These are phyloP conservation scores for Laguncularia racemosa DNA, from an alignment of 345 rosid genomes.

Conservation along the genomic window DNA sequence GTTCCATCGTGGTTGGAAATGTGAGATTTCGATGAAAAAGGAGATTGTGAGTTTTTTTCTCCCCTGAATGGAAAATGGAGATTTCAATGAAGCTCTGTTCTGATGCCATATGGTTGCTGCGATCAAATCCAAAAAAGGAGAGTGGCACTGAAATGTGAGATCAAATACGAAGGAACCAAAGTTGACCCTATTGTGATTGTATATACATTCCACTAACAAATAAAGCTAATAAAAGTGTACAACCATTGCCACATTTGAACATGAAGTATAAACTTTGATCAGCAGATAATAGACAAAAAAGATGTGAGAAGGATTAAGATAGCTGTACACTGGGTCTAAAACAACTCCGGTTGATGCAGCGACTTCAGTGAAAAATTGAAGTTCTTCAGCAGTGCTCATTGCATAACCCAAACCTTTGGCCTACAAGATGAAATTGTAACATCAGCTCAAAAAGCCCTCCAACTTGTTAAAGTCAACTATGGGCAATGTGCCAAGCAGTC, in stretches of 20 bases:
- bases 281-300: not conserved
- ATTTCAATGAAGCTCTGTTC: too few relatives aligned
- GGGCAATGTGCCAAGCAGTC: too few relatives aligned
- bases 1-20: too few relatives aligned
- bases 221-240: not conserved
- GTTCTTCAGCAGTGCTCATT: constrained; percentile 68
- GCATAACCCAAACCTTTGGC: constrained; percentile 93
- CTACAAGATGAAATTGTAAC: constrained; percentile 16
- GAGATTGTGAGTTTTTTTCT: too few relatives aligned
- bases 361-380: constrained; percentile 68
- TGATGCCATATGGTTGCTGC: too few relatives aligned
- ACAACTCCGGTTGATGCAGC: constrained; percentile 71
- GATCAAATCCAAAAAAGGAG: too few relatives aligned
- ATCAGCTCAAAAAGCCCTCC: too few relatives aligned
- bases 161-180: too few relatives aligned
- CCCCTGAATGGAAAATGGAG: too few relatives aligned
- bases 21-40: too few relatives aligned
- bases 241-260: not conserved
- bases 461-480: too few relatives aligned
- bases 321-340: constrained; percentile 97
- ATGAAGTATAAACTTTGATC: not conserved
- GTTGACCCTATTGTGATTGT: not conserved
- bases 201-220: not conserved
- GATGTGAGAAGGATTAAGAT: not conserved
- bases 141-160: too few relatives aligned